These are phyloP conservation scores for Puccinia novopanici DNA, from an alignment of 1,284 basidiomycete species.

Conservation along the genomic window DNA sequence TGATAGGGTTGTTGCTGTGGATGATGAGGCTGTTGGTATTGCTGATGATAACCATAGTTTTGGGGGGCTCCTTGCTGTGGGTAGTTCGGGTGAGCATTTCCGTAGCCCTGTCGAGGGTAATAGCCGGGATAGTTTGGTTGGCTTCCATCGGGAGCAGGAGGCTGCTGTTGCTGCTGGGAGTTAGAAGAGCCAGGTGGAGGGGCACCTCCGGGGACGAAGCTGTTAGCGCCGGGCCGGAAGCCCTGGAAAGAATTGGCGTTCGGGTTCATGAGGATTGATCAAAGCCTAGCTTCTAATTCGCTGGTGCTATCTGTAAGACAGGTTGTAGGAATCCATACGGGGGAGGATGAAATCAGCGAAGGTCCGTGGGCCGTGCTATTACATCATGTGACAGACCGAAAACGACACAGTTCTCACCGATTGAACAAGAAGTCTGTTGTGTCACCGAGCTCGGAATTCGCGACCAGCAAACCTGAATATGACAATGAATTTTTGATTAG, in stretches of 20 bases:
- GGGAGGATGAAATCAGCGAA: background rate
- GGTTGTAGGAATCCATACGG: background rate
- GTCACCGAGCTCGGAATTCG: background rate
- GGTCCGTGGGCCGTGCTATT: background rate
- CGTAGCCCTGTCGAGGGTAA: conserved; percentile 29
- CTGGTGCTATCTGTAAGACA: background rate
- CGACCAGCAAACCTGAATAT: background rate
- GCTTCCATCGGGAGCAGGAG: conserved; percentile 16
- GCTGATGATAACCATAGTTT: conserved; percentile 40
- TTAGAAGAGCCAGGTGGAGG: conserved; percentile 6
- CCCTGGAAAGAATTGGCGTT: conserved; percentile 50
- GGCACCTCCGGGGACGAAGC: conserved; percentile 38
- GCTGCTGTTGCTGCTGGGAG: background rate
- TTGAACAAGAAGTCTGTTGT: background rate
- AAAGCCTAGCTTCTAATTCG: background rate
- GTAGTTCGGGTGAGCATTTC: conserved; percentile 22
- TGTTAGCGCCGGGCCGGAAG: conserved; percentile 37
- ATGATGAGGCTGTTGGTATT: conserved; percentile 36
- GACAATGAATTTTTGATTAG: background rate
- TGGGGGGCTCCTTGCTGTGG: conserved; percentile 28
- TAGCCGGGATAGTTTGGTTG: conserved; percentile 15
- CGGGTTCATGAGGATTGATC: conserved; percentile 40
- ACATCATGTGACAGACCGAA: background rate
- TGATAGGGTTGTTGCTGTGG: conserved; percentile 33
- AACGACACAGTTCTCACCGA: background rate